Conservation (phyloP, 495 filamentous ascomycete genomes). For the Penicillium crystallinum region DNA sequence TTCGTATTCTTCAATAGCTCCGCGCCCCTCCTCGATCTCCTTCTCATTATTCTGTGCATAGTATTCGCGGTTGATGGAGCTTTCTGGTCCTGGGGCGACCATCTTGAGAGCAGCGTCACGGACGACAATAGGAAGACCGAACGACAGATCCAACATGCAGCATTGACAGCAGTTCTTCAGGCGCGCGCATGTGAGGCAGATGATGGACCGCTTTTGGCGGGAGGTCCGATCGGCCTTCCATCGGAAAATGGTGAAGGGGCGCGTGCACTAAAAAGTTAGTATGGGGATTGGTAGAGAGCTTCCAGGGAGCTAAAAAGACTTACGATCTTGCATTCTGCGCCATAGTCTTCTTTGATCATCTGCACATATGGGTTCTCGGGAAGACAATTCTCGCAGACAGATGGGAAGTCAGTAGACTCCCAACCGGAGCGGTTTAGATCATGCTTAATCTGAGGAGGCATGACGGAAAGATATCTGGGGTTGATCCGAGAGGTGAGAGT, state of each 20-base stretch:
- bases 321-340: constrained; percentile 60
- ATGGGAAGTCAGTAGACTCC: constrained; percentile 79
- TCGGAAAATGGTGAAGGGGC: constrained; percentile 91
- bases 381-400: constrained; percentile 71
- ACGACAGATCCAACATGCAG: constrained; percentile 96
- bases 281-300: neutral
- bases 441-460: constrained; percentile 76
- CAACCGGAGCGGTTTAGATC: constrained; percentile 94
- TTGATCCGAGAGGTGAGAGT: constrained; percentile 1
- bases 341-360: constrained; percentile 95
- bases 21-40: constrained; percentile 86
- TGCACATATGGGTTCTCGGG: constrained; percentile 97
- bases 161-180: constrained; percentile 98
- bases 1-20: constrained; percentile 80
- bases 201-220: constrained; percentile 79
- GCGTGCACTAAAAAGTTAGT: constrained; percentile 59
- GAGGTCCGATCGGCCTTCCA: constrained; percentile 90
- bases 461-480: constrained; percentile 11
- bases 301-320: constrained; percentile 11
- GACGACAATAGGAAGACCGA: constrained; percentile 87
- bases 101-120: constrained; percentile 97
- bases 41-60: constrained; percentile 96
- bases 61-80: constrained; percentile 90
- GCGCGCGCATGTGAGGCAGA: constrained; percentile 92
- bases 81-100: constrained; percentile 85